Evolutionary conservation across 352 stramenopile genomes (phyloP).

Genomic region (Phytophthora palmivora): DNA sequence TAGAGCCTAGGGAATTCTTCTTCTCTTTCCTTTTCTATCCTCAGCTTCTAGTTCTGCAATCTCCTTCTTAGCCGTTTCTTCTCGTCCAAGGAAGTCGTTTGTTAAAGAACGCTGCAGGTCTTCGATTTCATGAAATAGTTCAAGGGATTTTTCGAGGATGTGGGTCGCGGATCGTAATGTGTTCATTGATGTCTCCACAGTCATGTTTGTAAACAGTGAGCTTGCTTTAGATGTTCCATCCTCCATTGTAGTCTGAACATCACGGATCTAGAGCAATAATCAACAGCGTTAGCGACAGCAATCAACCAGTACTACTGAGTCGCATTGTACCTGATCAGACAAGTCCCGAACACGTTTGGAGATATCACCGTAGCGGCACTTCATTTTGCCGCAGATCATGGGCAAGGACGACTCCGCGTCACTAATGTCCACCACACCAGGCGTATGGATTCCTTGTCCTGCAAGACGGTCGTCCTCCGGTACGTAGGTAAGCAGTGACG

Average conservation of each 20-base stretch:
- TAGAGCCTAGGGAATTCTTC: slow-evolving; percentile 6
- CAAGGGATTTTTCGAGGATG: slow-evolving; percentile 67
- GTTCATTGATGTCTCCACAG: slow-evolving; percentile 55
- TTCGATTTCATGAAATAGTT: slow-evolving; percentile 63
- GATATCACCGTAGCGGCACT: slow-evolving; percentile 67
- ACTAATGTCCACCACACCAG: slow-evolving; percentile 73
- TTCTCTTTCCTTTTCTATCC: slow-evolving; percentile 23
- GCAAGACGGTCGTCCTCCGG: slow-evolving; percentile 47
- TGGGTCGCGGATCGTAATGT: slow-evolving; percentile 61
- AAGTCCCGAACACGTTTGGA: slow-evolving; percentile 54
- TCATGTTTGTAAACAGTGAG: slow-evolving; percentile 59
- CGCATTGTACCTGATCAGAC: slow-evolving; percentile 50
- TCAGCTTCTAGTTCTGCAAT: slow-evolving; percentile 32
- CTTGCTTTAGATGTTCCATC: slow-evolving; percentile 25
- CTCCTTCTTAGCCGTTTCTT: slow-evolving; percentile 36
- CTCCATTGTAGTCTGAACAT: slow-evolving; percentile 35
- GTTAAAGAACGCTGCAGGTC: slow-evolving; percentile 37
- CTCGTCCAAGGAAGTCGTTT: slow-evolving; percentile 29
- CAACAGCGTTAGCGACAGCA: slow-evolving; percentile 4
- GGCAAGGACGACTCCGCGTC: slow-evolving; percentile 58
- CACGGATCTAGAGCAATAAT: slow-evolving; percentile 28
- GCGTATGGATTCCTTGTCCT: slow-evolving; percentile 64
- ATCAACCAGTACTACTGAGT: neutral
- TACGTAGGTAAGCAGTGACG: slow-evolving; percentile 59
- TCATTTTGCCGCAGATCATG: slow-evolving; percentile 76